Conservation (phyloP, 441 rosid species). For the Dalechampia spathulata region DNA sequence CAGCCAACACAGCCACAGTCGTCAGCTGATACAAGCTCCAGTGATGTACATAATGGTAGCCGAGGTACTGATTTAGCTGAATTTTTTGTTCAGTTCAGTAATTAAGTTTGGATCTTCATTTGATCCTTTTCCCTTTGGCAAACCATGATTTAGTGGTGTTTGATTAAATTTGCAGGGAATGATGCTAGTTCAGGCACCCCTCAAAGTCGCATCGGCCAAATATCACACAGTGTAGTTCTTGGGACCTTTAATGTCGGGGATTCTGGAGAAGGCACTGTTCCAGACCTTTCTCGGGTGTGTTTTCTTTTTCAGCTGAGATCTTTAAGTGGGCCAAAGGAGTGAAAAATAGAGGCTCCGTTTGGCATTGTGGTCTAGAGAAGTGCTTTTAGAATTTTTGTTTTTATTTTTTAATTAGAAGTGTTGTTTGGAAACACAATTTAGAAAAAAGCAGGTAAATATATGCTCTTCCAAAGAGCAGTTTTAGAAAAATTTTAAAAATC, state of each 20-base stretch:
- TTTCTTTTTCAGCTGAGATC: conserved; percentile 3
- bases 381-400: no score
- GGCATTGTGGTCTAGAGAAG: no score
- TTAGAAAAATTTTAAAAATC: no score
- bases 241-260: conserved; percentile 82
- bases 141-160: neutral
- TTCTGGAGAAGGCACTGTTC: conserved; percentile 62
- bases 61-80: conserved; percentile 33
- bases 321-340: neutral
- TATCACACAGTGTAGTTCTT: conserved; percentile 85
- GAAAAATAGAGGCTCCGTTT: conserved; percentile 1
- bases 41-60: conserved; percentile 41
- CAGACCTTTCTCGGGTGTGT: conserved; percentile 61
- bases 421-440: no score
- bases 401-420: no score
- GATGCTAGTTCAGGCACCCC: conserved; percentile 45
- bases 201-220: conserved; percentile 57
- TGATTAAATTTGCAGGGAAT: conserved; percentile 38
- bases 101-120: conserved; percentile 2
- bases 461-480: no score
- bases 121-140: neutral
- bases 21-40: conserved; percentile 44
- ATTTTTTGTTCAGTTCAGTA: conserved; percentile 13
- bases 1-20: conserved; percentile 57
- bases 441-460: no score